phyloP scores from a whole-genome alignment of 2,329 filamentous ascomycete genomes.

The Zasmidium angulare region DNA sequence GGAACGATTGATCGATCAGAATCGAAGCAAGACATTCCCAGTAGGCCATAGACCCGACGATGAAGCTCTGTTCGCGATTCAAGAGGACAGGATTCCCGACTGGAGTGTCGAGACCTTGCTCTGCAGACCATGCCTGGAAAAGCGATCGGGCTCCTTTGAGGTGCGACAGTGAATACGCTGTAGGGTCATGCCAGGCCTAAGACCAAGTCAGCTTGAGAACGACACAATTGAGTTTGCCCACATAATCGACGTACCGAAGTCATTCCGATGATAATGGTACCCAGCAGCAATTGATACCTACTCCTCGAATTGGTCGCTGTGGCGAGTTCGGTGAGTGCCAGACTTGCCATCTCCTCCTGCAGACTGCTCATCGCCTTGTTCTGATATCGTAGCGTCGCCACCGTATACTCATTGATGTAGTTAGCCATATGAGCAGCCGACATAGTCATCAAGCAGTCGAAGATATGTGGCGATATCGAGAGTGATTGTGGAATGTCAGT shows the following conservation, averaged over 20 bases:
- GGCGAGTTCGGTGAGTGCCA: neutral
- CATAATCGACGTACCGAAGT: slow-evolving; percentile 8
- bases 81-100: slow-evolving; percentile 2
- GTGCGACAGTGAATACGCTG: slow-evolving; percentile 9
- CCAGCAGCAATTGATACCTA: slow-evolving; percentile 8
- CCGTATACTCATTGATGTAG: slow-evolving; percentile 6
- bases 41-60: slow-evolving; percentile 19
- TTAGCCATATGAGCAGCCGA: slow-evolving; percentile 14
- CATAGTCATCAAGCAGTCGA: slow-evolving; percentile 14
- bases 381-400: slow-evolving; percentile 11
- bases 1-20: slow-evolving; percentile 12
- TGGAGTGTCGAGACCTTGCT: slow-evolving; percentile 2
- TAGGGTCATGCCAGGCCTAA: slow-evolving; percentile 15
- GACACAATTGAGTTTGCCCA: too few species aligned
- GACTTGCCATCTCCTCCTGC: slow-evolving; percentile 10
- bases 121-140: slow-evolving; percentile 14
- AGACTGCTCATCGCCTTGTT: slow-evolving; percentile 12
- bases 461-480: slow-evolving; percentile 2
- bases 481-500: slow-evolving; percentile 8
- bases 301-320: neutral
- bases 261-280: slow-evolving; percentile 16
- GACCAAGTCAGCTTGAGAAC: neutral
- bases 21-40: slow-evolving; percentile 19
- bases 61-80: slow-evolving; percentile 17
- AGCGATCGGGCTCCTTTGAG: slow-evolving; percentile 14